Conservation (phyloP, 1,284 basidiomycete species). For the Ganoderma resinaceum region DNA sequence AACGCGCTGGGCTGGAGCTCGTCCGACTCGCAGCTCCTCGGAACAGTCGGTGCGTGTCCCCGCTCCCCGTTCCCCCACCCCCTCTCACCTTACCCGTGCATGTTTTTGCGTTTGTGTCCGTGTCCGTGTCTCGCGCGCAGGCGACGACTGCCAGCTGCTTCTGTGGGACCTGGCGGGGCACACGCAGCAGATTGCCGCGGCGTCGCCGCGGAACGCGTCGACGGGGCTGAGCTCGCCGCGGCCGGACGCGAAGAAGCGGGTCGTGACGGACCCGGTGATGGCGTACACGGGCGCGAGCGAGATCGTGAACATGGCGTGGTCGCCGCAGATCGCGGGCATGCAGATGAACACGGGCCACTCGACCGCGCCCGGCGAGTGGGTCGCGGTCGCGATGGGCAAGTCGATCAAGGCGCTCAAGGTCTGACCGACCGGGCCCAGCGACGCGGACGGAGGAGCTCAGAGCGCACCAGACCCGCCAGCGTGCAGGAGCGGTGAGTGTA, state of each 20-base stretch:
- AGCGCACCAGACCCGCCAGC: no score
- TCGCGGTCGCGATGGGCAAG: conserved; percentile 89
- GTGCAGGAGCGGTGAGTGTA: no score
- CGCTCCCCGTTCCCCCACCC: not conserved
- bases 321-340: conserved; percentile 77
- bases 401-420: conserved; percentile 85
- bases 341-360: conserved; percentile 75
- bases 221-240: conserved; percentile 75
- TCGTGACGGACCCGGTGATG: conserved; percentile 79
- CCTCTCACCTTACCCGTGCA: not conserved
- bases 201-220: conserved; percentile 67
- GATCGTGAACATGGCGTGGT: conserved; percentile 90
- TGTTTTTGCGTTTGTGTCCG: not conserved
- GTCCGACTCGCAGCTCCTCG: conserved; percentile 80
- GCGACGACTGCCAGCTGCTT: conserved; percentile 90
- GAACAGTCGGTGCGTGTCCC: conserved; percentile 76
- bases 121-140: conserved; percentile 47
- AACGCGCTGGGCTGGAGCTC: conserved; percentile 91
- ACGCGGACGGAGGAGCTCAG: not conserved
- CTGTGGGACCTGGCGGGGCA: conserved; percentile 85
- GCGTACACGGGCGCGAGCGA: conserved; percentile 84
- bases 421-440: conserved; percentile 38
- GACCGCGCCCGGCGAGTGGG: conserved; percentile 84
- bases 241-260: conserved; percentile 78
- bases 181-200: conserved; percentile 55